These are phyloP conservation scores for Saccharomyces jurei DNA, from an alignment of 805 yeast genomes.

Conservation along the genomic window DNA sequence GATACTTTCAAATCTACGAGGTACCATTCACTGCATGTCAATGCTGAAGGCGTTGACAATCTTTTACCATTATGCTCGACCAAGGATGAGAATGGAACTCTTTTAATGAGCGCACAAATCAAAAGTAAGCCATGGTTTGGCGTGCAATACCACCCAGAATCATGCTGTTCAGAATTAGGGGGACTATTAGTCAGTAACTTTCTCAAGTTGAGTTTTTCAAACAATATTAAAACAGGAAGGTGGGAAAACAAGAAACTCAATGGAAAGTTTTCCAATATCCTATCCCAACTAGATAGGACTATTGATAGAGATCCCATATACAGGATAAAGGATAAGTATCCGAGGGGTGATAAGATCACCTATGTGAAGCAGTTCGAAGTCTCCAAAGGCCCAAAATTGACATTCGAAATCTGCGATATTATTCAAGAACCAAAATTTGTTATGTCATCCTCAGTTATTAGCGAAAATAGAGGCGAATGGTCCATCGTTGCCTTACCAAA, in stretches of 20 bases:
- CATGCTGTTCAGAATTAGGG: conserved; percentile 75
- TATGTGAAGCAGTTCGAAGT: conserved; percentile 7
- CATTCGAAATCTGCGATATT: conserved; percentile 48
- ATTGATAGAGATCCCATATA: conserved; percentile 24
- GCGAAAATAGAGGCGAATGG: conserved; percentile 55
- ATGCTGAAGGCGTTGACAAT: conserved; percentile 14
- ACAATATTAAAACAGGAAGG: conserved; percentile 21
- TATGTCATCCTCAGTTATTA: conserved; percentile 58
- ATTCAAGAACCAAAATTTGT: conserved; percentile 37
- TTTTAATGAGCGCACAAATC: conserved; percentile 79
- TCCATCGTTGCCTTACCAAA: conserved; percentile 73
- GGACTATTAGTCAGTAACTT: conserved; percentile 52
- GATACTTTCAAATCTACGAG: conserved; percentile 59
- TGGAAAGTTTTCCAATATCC: conserved; percentile 3
- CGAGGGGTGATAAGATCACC: background rate
- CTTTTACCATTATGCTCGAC: conserved; percentile 59
- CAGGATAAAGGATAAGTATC: background rate
- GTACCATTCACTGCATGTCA: conserved; percentile 75
- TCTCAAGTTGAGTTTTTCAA: conserved; percentile 18
- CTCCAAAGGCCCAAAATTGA: conserved; percentile 15
- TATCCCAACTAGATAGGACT: conserved; percentile 10
- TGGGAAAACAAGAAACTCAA: conserved; percentile 6
- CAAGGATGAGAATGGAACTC: conserved; percentile 33
- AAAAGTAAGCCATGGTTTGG: conserved; percentile 64
- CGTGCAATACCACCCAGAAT: conserved; percentile 96